Evolutionary conservation across 2,329 filamentous ascomycete species (phyloP), one percentile per base, ranked within the genome.

Genomic region (Fusarium falciforme): DNA sequence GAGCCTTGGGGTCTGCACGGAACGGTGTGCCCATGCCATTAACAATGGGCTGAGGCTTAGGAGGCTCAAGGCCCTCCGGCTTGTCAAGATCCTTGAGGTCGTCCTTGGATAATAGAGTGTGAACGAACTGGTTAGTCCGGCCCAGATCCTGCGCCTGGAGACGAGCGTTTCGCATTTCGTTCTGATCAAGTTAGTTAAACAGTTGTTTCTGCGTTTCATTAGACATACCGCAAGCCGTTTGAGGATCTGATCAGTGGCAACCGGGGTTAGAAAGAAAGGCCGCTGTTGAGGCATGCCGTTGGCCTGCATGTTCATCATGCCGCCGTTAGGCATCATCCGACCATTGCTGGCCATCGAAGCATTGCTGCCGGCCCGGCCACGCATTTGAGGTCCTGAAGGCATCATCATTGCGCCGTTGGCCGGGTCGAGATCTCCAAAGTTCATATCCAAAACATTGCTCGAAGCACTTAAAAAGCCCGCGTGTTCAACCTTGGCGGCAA

Each of bases 401-500:
- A 93, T 90, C 83, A 96, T 89, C 83, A 95, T 89, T 35, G 89
- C 89, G 68, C 90, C 91, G 71, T 94, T 93, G 27, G 93, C 90
- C 5, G 94, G 93, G 80, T 98, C 95, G 33, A 98, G 87, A 78
- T 98, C 96, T 55, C 94, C 94, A 84, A 98, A 97, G 79, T 93
- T 97, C 85, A 98, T 91, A 79, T 98, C 95, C 76, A 97, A 84
- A 55, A 95, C 89, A 79, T 93, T 97, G 77, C 89, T 93, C 10
- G 91, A 89, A 12, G 92, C 89, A 52, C 89, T 92, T 72, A 95
- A 90, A 73, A 96, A 93, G 8, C 96, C 96, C 42, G 96, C 95
- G 84, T 98, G 94, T 82, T 99, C 96, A 65, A 99, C 95, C 81
- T 97, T 97, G 65, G 96, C 95, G 22, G 96, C 95, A 57, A 99